These are phyloP conservation scores for Corylus avellana DNA, from an alignment of 306 rosid species.

Conservation along the genomic window DNA sequence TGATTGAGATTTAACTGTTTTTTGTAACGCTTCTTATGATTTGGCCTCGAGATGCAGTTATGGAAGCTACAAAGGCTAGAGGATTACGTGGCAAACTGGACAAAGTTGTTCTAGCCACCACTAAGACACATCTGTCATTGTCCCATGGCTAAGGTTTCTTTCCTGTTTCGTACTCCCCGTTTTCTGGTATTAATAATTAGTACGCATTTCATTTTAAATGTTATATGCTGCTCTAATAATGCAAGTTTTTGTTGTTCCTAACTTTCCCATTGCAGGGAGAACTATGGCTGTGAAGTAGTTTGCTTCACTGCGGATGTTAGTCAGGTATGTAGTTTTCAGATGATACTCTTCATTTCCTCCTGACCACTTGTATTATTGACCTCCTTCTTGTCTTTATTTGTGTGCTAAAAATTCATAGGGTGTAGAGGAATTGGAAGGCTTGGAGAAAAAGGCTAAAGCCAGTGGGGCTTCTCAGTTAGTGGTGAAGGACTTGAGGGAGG, in stretches of 20 bases:
- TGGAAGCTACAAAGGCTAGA: conserved; percentile 45
- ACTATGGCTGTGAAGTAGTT: conserved; percentile 48
- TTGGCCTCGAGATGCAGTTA: conserved; percentile 41
- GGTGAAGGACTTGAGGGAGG: conserved; percentile 81
- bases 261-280: conserved; percentile 55
- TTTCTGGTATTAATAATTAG: no score
- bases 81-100: conserved; percentile 77
- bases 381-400: conserved; percentile 12
- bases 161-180: not conserved
- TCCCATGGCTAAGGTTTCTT: conserved; percentile 86
- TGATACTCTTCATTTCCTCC: conserved; percentile 14
- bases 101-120: conserved; percentile 91
- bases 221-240: conserved; percentile 20
- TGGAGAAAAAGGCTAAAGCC: conserved; percentile 86
- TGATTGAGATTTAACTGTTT: not conserved
- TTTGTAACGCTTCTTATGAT: conserved; percentile 13
- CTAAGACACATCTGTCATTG: conserved; percentile 94
- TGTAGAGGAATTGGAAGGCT: conserved; percentile 78
- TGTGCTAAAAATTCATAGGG: conserved; percentile 49
- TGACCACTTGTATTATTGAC: not conserved
- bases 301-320: conserved; percentile 99
- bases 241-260: not conserved
- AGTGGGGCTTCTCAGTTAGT: conserved; percentile 95
- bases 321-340: conserved; percentile 57
- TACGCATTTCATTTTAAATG: not conserved